Conservation (phyloP, 2,329 filamentous ascomycete genomes). For the Beauveria caledonica region DNA sequence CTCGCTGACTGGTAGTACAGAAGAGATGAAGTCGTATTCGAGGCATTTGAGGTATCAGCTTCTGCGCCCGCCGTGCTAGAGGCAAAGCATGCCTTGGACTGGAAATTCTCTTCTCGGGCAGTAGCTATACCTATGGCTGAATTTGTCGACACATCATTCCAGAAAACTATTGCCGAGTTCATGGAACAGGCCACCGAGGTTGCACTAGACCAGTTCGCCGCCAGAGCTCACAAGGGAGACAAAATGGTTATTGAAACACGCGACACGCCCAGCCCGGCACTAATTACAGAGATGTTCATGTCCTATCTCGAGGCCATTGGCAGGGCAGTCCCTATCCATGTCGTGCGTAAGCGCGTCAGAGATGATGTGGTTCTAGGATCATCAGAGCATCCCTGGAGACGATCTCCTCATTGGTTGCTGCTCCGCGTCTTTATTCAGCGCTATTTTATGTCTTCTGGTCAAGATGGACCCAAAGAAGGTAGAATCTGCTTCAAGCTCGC, state of each 20-base stretch:
- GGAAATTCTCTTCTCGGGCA: constrained; percentile 52
- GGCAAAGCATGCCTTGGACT: constrained; percentile 40
- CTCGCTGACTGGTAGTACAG: constrained; percentile 1
- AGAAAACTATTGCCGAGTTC: constrained; percentile 39
- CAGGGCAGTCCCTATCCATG: constrained; percentile 20
- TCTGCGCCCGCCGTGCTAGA: constrained; percentile 41
- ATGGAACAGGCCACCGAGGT: constrained; percentile 49
- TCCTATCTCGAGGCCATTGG: constrained; percentile 51
- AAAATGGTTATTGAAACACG: constrained; percentile 42
- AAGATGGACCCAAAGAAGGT: constrained; percentile 27
- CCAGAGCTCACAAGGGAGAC: constrained; percentile 43
- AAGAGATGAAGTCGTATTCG: constrained; percentile 29
- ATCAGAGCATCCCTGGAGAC: constrained; percentile 49
- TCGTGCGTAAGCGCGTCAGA: constrained; percentile 48
- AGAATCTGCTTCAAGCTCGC: constrained; percentile 49
- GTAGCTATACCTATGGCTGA: constrained; percentile 33
- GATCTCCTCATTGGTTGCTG: constrained; percentile 54
- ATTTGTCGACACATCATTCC: constrained; percentile 31
- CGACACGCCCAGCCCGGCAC: constrained; percentile 46
- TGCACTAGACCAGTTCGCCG: constrained; percentile 43
- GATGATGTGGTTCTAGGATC: constrained; percentile 51
- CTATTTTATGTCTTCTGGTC: constrained; percentile 28
- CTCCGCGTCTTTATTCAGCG: constrained; percentile 51
- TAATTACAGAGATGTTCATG: constrained; percentile 54
- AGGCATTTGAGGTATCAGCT: constrained; percentile 54